Evolutionary conservation across 2,329 filamentous ascomycete species (phyloP), one percentile per base, ranked within the genome.

Genomic region (Scytalidium sp.): DNA sequence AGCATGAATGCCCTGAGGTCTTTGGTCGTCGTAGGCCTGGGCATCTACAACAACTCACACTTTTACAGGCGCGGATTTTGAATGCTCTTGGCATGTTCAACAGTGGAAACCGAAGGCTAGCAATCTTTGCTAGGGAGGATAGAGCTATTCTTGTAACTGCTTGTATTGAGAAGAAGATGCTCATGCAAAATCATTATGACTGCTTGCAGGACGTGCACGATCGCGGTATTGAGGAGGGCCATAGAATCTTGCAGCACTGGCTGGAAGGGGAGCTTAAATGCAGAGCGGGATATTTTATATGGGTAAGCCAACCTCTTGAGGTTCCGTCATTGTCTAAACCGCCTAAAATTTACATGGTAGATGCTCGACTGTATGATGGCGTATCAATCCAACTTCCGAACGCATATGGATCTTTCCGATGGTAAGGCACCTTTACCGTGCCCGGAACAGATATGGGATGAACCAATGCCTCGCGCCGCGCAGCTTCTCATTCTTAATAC

Each of bases 291-390:
- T 47, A 47, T 42, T 47, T 47, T 15, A 41, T 47, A 25, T 47
- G 45, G 45, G 45, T 47, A 47, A 29, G 45, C 1, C 19, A 15
- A 43, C 20, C 3, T n/a, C n/a, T 15, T 36, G 20, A n/a, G 41
- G 13, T 3, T n/a, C 22, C 6, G 4, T 7, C 13, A 47, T 27
- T 6, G 19, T 11, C 7, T 10, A 23, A 15, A 15, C n/a, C 8
- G 3, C 45, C 41, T 41, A 47, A 19, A 15, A 27, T 41, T 6
- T 10, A 5, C 29, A 19, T 11, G 21, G 21, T 36, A 47, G 45
- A 47, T 47, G 45, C 10, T 47, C 6, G 45, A 47, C 42, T 47
- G 45, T 20, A 47, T 47, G 45, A 47, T 47, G 29, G 45, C 45
- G 20, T 47, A 47, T 6, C 21, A 47, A 42, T 47, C 45, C 2